Evolutionary conservation across 1,284 basidiomycete genomes (phyloP), one percentile per base, ranked within the genome.

Genomic region (Phaffia rhodozyma): DNA sequence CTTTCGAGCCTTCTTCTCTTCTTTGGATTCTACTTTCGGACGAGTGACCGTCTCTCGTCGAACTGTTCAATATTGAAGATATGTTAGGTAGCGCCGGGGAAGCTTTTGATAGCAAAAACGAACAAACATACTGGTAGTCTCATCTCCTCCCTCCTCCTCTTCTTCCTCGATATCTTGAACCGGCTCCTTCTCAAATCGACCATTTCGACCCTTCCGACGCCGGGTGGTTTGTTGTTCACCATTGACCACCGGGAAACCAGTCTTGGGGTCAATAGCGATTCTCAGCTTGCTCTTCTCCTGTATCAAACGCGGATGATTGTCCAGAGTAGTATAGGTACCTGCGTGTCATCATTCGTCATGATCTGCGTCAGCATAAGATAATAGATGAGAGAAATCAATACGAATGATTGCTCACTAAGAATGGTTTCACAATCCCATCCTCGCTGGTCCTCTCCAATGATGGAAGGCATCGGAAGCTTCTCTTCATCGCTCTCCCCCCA

Each of bases 381-480:
- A 30, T 27, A 57, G 21, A 59, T 51, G 27, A 51, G 25, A 66
- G 60, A 50, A 55, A 30, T n/a, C 52, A 55, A 55, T 21, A 32
- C 13, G 32, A 32, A 63, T 9, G 20, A 62, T 61, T n/a, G 80
- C 87, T 74, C 73, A 93, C 92, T 85, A 1, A 97, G 78, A 60
- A 97, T 87, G 0, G 89, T 93, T 76, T 97, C 91, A 66, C 89
- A 92, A 73, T 97, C 92, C 92, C 93, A 97, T 66, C 84, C 80
- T 66, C 89, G 86, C 69, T 86, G 84, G 69, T 84, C 83, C 60
- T 85, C 83, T 58, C 84, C 82, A 23, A 81, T 75, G 47, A 83
- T 78, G 13, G 68, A 70, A 43, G 63, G 66, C 63, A 68, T 67
- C 53, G 69, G 62, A 29, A 71, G 65, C 57, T 67, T 67, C 27